These are phyloP conservation scores for Hypericum androsaemum DNA, from an alignment of 345 rosid genomes.

Conservation along the genomic window DNA sequence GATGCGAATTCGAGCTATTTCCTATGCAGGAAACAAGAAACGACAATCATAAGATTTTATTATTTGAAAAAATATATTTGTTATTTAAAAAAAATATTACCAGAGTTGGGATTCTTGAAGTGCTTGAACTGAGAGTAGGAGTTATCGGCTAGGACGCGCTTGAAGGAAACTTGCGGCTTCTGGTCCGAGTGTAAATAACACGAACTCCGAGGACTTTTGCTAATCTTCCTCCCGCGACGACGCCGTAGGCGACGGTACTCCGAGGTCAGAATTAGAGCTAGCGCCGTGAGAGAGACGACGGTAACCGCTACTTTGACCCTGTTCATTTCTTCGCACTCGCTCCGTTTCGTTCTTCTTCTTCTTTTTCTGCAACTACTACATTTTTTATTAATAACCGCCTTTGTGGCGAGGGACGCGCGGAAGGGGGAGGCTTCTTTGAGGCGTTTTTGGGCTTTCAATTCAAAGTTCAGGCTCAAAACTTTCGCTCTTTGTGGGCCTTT, in stretches of 20 bases:
- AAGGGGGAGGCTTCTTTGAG: not conserved
- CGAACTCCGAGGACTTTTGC: conserved; percentile 19
- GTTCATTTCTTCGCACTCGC: conserved; percentile 13
- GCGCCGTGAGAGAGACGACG: conserved; percentile 39
- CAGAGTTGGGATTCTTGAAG: conserved; percentile 20
- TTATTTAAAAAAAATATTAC: not conserved
- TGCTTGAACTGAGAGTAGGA: conserved; percentile 75
- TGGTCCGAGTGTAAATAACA: conserved; percentile 64
- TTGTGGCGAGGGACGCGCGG: not conserved
- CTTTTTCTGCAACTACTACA: not conserved
- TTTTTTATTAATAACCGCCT: not conserved
- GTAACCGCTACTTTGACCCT: conserved; percentile 36
- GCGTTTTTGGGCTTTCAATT: not conserved
- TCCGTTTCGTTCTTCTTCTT: conserved; percentile 26
- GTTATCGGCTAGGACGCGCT: conserved; percentile 75
- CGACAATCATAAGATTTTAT: not conserved
- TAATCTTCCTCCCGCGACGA: conserved; percentile 35
- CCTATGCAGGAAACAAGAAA: conserved; percentile 24
- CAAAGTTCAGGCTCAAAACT: too few species aligned
- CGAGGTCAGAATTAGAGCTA: conserved; percentile 34
- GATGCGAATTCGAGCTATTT: conserved; percentile 40
- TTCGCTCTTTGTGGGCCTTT: too few species aligned
- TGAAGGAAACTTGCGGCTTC: conserved; percentile 62
- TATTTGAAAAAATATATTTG: not conserved
- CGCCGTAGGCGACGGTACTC: conserved; percentile 32